Evolutionary conservation across 169 alveolate species (phyloP), one percentile per base, ranked within the genome.

Genomic region (Cryptosporidium sp.): DNA sequence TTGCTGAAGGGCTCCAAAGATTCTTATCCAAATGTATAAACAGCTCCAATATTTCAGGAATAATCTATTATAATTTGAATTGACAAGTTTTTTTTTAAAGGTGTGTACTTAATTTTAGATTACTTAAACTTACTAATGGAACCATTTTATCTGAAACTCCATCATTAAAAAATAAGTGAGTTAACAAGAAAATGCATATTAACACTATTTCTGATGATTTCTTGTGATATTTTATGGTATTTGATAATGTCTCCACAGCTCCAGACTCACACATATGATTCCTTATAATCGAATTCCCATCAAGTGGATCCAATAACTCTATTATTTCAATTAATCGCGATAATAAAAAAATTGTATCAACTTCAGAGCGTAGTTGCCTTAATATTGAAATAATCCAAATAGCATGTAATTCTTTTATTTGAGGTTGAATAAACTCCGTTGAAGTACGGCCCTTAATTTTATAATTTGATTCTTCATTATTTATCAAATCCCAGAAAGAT

Each of bases 191-290:
- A 37, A 80, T 80, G 31, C 73, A 59, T 14, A 62, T 33, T 31
- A 80, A 21, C 29, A 80, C 62, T 14, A 80, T 80, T 37, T 80
- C 89, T 16, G 89, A 69, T 8, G 69, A 41, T 23, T 39, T 29
- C 9, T 37, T 37, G 31, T 80, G 74, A 39, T 80, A n/a, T 23
- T 65, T 43, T 12, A 80, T 23, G 23, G 35, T 80, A 39, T 80
- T 61, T 23, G 69, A 58, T 0, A 80, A 31, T 62, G 62, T 62
- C 43, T 62, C 89, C n/a, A 67, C 67, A 39, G 89, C 89, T 26
- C 89, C 89, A 18, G 89, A 59, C 26, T 80, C 89, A 80, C 33
- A 80, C 75, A 80, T 41, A 16, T 59, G 73, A 31, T 65, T 59
- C 18, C 89, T 80, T 23, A 80, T 26, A 2, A 41, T 80, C n/a